Base-by-base conservation (phyloP, 2,329 filamentous ascomycete species). In the Aureobasidium sp. region DNA sequence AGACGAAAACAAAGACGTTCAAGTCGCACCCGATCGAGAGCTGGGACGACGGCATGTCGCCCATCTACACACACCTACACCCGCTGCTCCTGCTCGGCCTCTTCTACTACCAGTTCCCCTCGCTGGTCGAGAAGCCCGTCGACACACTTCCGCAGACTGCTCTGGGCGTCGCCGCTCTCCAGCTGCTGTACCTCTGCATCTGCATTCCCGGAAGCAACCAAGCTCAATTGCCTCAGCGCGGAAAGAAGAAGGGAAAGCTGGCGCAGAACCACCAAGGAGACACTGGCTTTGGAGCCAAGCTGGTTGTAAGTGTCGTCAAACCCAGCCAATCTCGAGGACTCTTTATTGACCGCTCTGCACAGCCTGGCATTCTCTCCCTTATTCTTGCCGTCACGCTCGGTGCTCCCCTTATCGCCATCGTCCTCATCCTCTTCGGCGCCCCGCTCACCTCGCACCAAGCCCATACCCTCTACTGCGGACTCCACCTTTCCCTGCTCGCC, bases 381-480 rank as follows among this genome's bases (percentile, higher is more conserved):
- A 73, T 85, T 49, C 76, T 87, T 7, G 77, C 82, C 15, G 70
- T 83, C 20, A 73, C 83, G 64, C 78, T 84, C 58, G 80, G 81
- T 5, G 79, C 83, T 0, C 85, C 85, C 2, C 70, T 85, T 39
- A 77, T 87, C 48, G 75, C 81, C 72, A 72, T 84, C 47, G 76
- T 86, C 41, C 83, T 95, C 69, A 81, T 97, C 70, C 88, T 97
- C 67, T 95, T 97, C 75, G 94, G 94, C 70, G 94, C 93, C 8
- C 94, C 94, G 0, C 80, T 96, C 59, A 89, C 93, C 36, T 90
- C 90, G 0, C 90, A 97, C 73, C 78, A 88, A 56, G 72, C 80
- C 4, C 88, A 95, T 67, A 99, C 94, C 1, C 73, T 90, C 36
- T 85, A 97, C 39, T 88, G 87, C 73, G 88, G 90, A 2, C 83